Base-by-base conservation (phyloP, 805 yeast genomes). In the Metschnikowia lochheadii region DNA sequence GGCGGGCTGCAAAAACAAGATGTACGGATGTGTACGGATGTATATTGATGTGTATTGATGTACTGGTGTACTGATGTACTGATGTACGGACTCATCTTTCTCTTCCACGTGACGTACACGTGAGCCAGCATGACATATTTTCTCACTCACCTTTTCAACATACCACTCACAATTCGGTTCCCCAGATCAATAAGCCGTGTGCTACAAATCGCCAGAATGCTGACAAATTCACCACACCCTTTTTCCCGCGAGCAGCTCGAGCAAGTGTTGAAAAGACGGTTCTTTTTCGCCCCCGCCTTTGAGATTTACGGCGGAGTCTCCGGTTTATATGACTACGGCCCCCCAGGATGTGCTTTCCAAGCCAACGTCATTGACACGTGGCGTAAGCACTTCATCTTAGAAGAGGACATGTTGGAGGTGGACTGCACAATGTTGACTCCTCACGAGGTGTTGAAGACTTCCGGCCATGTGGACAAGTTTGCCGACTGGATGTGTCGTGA, bases 401-500 rank as follows among this genome's bases (percentile, higher is more conserved):
- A 94, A 73, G 99, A 94, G 76, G 98, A 94, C 66, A 94, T 94
- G 98, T 80, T 91, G 65, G 99, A 94, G 74, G 97, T 94, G 55
- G 99, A 95, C 76, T 85, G 95, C 72, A 89, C 99, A 52, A 91
- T 94, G 91, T 78, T 94, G 72, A 94, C 99, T 44, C 99, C 99
- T 14, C 84, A 89, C 65, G 99, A 95, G 69, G 99, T 94, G 34
- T 79, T 94, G 69, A 95, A 95, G 77, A 95, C 99, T 40, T 92
- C 98, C 46, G 99, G 99, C 62, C 99, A 94, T 71, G 99, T 94
- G 57, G 99, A 94, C 71, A 94, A 94, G 78, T 94, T 94, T 67
- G 89, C 97, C 58, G 99, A 94, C 72, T 94, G 96, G 97, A 94
- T 94, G 99, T 90, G 97, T 72, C 84, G 87, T 64, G 99, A 94